Conservation (phyloP, 1,139 yeast species). For the Taiozyma sp. region DNA sequence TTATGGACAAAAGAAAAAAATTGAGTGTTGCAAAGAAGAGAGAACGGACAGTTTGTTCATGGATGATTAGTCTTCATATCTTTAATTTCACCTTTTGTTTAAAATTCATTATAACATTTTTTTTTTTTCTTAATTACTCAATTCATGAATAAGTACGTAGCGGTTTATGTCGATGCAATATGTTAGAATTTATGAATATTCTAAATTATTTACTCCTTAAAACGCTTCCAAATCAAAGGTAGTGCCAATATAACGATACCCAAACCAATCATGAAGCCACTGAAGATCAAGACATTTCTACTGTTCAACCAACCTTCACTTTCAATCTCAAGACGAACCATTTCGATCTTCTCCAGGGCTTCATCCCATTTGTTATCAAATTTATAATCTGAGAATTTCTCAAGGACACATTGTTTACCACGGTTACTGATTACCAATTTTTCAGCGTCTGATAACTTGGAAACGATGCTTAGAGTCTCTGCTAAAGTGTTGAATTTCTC, state of each 20-base stretch:
- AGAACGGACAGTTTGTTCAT: neutral
- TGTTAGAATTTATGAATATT: too few species aligned
- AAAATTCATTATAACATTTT: neutral
- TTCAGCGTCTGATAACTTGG: conserved; percentile 33
- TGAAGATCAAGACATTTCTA: neutral
- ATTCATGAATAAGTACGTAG: neutral
- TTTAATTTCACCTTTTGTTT: neutral
- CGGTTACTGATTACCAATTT: conserved; percentile 38
- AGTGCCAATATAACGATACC: neutral
- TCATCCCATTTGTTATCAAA: conserved; percentile 59
- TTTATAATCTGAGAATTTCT: conserved; percentile 62
- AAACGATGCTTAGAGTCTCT: conserved; percentile 38
- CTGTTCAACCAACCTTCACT: neutral
- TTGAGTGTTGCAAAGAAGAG: neutral
- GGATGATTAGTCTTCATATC: neutral
- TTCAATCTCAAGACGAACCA: neutral
- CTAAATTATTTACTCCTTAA: neutral
- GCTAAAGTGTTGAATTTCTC: conserved; percentile 32
- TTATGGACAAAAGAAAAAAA: neutral
- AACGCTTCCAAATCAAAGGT: neutral
- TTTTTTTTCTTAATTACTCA: neutral
- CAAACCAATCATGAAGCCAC: neutral
- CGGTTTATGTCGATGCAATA: neutral
- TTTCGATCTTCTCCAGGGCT: conserved; percentile 27
- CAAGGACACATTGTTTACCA: conserved; percentile 45